phyloP scores from a whole-genome alignment of 2,329 filamentous ascomycete genomes.

The Drechslerella dactyloides region DNA sequence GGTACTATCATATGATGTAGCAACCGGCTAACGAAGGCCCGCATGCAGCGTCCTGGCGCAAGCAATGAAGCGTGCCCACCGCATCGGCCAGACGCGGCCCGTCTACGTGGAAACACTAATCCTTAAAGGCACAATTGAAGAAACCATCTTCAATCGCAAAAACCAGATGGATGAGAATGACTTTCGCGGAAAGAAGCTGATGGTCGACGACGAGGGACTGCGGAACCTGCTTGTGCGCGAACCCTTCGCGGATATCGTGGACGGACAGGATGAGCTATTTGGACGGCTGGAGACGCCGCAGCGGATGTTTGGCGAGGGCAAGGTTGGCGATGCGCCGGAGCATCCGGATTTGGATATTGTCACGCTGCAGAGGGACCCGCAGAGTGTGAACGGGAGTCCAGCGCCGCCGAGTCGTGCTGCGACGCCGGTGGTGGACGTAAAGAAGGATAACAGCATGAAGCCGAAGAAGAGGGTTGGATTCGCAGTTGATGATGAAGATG shows the following conservation, averaged over 20 bases:
- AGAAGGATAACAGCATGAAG: neutral
- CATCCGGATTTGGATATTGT: slow-evolving; percentile 38
- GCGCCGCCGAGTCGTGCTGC: slow-evolving; percentile 5
- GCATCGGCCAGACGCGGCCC: slow-evolving; percentile 79
- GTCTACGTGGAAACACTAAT: slow-evolving; percentile 88
- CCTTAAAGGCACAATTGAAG: slow-evolving; percentile 78
- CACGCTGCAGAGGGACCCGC: slow-evolving; percentile 17
- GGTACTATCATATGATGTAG: neutral
- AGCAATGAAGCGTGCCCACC: slow-evolving; percentile 85
- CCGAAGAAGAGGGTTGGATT: slow-evolving; percentile 23
- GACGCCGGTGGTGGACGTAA: neutral
- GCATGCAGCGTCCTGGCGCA: slow-evolving; percentile 76
- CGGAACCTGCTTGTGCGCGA: slow-evolving; percentile 67
- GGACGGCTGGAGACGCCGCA: slow-evolving; percentile 59
- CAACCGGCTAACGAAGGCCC: neutral
- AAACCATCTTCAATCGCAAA: slow-evolving; percentile 77
- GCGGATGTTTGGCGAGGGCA: slow-evolving; percentile 59
- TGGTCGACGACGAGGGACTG: slow-evolving; percentile 68
- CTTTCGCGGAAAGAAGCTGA: slow-evolving; percentile 64
- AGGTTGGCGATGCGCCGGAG: slow-evolving; percentile 49
- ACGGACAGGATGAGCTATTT: slow-evolving; percentile 55
- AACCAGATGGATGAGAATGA: slow-evolving; percentile 73
- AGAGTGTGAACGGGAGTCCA: neutral
- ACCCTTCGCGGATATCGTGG: slow-evolving; percentile 61
- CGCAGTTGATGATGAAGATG: slow-evolving; percentile 8